These are phyloP conservation scores for Fusarium verrucosum DNA, from an alignment of 2,329 filamentous ascomycete species.

Conservation along the genomic window DNA sequence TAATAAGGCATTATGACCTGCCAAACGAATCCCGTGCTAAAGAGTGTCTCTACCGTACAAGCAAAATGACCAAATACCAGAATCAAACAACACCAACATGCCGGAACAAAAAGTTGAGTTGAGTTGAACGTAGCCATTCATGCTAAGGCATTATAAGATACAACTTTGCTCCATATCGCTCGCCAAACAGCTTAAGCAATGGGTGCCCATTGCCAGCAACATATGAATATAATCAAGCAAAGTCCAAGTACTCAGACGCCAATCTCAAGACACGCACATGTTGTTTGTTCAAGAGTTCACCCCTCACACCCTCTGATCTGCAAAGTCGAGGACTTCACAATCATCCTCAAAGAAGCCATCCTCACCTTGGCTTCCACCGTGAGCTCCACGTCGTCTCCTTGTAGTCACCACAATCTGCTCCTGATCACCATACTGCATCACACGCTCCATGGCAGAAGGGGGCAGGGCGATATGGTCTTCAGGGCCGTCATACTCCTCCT, in stretches of 20 bases:
- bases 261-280: conserved; percentile 18
- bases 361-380: conserved; percentile 64
- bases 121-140: conserved; percentile 33
- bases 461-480: conserved; percentile 69
- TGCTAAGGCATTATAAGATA: conserved; percentile 14
- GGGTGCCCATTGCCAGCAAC: conserved; percentile 16
- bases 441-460: conserved; percentile 70
- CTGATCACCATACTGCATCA: conserved; percentile 68
- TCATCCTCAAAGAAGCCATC: conserved; percentile 92
- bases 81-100: conserved; percentile 45
- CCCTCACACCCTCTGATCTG: conserved; percentile 70
- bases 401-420: conserved; percentile 87
- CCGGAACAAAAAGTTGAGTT: conserved; percentile 33
- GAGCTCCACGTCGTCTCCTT: conserved; percentile 68
- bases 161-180: conserved; percentile 20
- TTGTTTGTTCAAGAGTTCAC: background rate
- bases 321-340: conserved; percentile 90
- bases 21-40: conserved; percentile 40
- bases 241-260: conserved; percentile 28
- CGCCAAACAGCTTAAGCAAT: conserved; percentile 23
- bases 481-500: conserved; percentile 63
- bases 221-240: conserved; percentile 37
- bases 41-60: conserved; percentile 44
- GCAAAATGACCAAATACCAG: conserved; percentile 44
- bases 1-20: conserved; percentile 38